Conservation (phyloP, 768 basidiomycete species). For the Hortiboletus campestris region DNA sequence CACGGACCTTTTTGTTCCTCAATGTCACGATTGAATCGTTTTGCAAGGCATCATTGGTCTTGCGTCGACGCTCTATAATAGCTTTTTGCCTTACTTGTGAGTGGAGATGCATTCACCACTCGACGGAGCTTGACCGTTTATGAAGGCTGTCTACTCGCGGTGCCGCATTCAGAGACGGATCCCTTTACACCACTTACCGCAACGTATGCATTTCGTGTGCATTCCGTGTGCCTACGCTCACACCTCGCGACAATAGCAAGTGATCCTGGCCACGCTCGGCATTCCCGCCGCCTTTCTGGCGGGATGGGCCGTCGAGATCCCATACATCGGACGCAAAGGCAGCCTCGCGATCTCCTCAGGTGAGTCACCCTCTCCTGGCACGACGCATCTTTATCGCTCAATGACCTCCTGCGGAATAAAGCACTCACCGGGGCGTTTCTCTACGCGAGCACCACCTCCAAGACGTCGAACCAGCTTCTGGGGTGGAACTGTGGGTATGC, state of each 20-base stretch:
- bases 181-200: slow-evolving; percentile 68
- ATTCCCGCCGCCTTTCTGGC: slow-evolving; percentile 72
- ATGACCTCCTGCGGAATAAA: slow-evolving; percentile 47
- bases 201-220: slow-evolving; percentile 42
- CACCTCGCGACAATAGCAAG: slow-evolving; percentile 44
- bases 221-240: neutral
- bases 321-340: slow-evolving; percentile 61
- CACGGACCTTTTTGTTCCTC: neutral
- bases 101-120: slow-evolving; percentile 11
- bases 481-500: slow-evolving; percentile 80
- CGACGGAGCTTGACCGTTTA: neutral
- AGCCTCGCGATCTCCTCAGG: slow-evolving; percentile 64
- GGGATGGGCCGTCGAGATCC: slow-evolving; percentile 68
- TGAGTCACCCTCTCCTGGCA: slow-evolving; percentile 34
- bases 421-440: slow-evolving; percentile 75
- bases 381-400: slow-evolving; percentile 37
- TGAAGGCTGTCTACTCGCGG: slow-evolving; percentile 60
- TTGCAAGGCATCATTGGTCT: slow-evolving; percentile 66
- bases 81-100: slow-evolving; percentile 52
- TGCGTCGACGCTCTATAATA: slow-evolving; percentile 65
- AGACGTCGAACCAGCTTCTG: slow-evolving; percentile 62
- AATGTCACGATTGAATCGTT: neutral
- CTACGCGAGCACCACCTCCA: slow-evolving; percentile 71
- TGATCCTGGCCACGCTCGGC: slow-evolving; percentile 65
- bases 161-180: slow-evolving; percentile 66